Evolutionary conservation across 495 filamentous ascomycete genomes (phyloP).

Genomic region (Trichoderma orchidacearum): DNA sequence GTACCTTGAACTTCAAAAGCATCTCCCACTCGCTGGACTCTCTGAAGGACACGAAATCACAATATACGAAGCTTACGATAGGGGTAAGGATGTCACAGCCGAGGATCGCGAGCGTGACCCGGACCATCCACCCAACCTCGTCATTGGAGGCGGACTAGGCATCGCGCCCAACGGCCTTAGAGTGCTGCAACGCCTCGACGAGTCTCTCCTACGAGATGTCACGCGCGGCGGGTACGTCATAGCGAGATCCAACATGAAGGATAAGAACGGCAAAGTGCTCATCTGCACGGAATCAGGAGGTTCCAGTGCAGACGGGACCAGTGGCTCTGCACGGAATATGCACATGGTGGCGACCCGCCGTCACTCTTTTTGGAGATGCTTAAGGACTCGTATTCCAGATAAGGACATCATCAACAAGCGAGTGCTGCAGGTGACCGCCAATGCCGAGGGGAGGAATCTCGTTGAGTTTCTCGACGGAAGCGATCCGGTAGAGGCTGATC

Average conservation of each 20-base stretch:
- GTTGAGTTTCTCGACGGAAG: slow-evolving; percentile 19
- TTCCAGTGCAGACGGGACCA: neutral
- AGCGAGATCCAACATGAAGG: slow-evolving; percentile 7
- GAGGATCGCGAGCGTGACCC: neutral
- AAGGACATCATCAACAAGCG: neutral
- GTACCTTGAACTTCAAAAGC: slow-evolving; percentile 36
- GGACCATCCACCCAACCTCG: slow-evolving; percentile 16
- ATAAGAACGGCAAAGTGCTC: neutral
- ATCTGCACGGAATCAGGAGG: neutral
- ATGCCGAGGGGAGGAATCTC: slow-evolving; percentile 12
- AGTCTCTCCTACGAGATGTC: slow-evolving; percentile 12
- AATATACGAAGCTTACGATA: slow-evolving; percentile 29
- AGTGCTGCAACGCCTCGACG: slow-evolving; percentile 26
- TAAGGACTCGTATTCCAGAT: neutral
- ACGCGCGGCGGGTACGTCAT: slow-evolving; percentile 7
- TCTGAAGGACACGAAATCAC: slow-evolving; percentile 9
- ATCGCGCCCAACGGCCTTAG: slow-evolving; percentile 36
- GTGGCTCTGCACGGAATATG: neutral
- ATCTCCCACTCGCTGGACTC: slow-evolving; percentile 18
- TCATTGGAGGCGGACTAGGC: slow-evolving; percentile 36
- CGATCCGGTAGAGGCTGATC: slow-evolving; percentile 24
- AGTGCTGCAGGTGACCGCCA: slow-evolving; percentile 6
- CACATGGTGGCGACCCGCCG: neutral
- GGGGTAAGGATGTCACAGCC: slow-evolving; percentile 6
- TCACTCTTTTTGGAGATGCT: neutral